phyloP scores from a whole-genome alignment of 495 filamentous ascomycete genomes.

The Sporormia fimetaria region DNA sequence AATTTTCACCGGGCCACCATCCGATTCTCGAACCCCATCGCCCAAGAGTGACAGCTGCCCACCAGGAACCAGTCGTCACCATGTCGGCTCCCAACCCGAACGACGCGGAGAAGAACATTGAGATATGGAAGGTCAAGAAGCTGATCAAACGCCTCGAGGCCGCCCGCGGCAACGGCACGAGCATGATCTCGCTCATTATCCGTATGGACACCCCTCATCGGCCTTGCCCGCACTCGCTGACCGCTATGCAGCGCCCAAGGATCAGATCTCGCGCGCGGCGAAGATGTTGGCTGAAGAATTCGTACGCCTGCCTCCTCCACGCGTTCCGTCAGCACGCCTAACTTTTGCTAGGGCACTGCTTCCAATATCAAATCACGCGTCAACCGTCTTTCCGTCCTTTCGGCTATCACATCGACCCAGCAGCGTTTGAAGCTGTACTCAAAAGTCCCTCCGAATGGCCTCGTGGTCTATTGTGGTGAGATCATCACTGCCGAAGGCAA shows the following conservation, averaged over 20 bases:
- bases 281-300: conserved; percentile 99
- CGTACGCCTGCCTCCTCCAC: conserved; percentile 44
- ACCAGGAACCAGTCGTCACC: conserved; percentile 46
- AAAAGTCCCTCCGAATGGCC: conserved; percentile 92
- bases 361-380: conserved; percentile 99
- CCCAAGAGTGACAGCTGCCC: too few species aligned
- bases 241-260: conserved; percentile 68
- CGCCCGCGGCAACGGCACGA: conserved; percentile 88
- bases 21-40: neutral
- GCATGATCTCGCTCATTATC: conserved; percentile 98
- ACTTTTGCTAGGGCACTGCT: conserved; percentile 58
- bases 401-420: conserved; percentile 96
- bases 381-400: conserved; percentile 92
- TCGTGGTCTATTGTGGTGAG: conserved; percentile 99
- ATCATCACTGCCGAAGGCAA: conserved; percentile 98
- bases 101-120: conserved; percentile 97
- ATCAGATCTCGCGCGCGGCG: conserved; percentile 88
- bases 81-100: conserved; percentile 84
- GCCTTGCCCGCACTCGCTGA: conserved; percentile 11
- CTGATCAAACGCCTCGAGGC: conserved; percentile 75
- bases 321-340: neutral
- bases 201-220: conserved; percentile 45
- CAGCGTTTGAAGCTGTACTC: conserved; percentile 97
- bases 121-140: conserved; percentile 92
- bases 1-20: conserved; percentile 15